These are phyloP conservation scores for Phytopythium chamaehyphon DNA, from an alignment of 352 stramenopile genomes.

Conservation along the genomic window DNA sequence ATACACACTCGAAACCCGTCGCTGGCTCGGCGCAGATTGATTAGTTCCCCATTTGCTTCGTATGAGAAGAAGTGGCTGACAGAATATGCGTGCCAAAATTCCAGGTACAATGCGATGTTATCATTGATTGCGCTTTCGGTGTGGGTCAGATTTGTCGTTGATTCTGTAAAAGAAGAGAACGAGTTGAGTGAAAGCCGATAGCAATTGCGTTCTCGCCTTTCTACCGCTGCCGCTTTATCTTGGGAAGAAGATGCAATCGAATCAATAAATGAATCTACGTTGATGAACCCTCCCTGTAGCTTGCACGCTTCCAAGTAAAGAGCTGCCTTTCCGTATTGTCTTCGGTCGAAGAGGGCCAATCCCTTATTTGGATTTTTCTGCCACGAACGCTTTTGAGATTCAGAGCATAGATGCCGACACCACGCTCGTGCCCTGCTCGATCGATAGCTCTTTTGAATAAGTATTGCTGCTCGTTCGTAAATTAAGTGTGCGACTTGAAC, in stretches of 20 bases:
- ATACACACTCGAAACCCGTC: constrained; percentile 44
- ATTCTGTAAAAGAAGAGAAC: constrained; percentile 18
- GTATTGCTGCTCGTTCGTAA: constrained; percentile 17
- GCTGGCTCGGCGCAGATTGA: constrained; percentile 37
- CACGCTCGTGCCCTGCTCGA: constrained; percentile 25
- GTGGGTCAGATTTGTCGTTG: neutral
- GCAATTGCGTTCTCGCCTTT: constrained; percentile 7
- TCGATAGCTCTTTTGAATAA: constrained; percentile 46
- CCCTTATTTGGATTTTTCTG: constrained; percentile 48
- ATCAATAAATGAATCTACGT: neutral
- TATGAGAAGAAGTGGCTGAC: constrained; percentile 49
- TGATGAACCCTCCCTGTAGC: constrained; percentile 29
- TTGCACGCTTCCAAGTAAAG: constrained; percentile 49
- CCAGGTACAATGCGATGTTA: constrained; percentile 9
- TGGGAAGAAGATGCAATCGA: neutral
- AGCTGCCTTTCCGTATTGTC: constrained; percentile 36
- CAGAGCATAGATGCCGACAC: constrained; percentile 27
- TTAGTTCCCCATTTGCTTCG: constrained; percentile 36
- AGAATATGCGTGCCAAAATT: constrained; percentile 58
- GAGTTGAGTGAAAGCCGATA: constrained; percentile 56
- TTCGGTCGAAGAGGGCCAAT: constrained; percentile 26
- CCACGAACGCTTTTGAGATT: constrained; percentile 39
- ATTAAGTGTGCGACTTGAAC: constrained; percentile 15
- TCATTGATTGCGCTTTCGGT: neutral
- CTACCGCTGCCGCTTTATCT: neutral